Conservation (phyloP, 306 rosid genomes). For the Citrullus mucosospermus region DNA sequence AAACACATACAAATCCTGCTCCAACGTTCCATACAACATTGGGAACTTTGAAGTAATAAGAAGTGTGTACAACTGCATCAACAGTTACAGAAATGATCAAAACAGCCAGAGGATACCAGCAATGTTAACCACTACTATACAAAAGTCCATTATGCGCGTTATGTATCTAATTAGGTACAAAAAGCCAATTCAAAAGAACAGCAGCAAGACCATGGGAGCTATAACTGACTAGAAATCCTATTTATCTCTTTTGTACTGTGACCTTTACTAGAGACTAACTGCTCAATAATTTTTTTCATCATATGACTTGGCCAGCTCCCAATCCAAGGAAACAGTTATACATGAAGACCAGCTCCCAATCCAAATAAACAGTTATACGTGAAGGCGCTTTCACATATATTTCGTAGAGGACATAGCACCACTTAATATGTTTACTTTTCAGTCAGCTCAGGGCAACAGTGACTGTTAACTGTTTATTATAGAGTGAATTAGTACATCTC, state of each 20-base stretch:
- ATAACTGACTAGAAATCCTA: background rate
- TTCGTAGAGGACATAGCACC: background rate
- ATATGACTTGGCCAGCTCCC: background rate
- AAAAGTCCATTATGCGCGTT: background rate
- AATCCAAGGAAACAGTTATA: background rate
- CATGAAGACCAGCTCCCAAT: background rate
- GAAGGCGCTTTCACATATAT: background rate
- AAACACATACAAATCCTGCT: background rate
- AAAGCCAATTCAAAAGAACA: background rate
- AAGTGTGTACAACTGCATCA: background rate
- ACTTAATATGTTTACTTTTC: background rate
- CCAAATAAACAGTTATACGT: background rate
- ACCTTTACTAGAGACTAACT: background rate
- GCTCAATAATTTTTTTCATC: background rate
- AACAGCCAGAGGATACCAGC: background rate
- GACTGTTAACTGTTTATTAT: background rate
- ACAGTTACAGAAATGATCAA: background rate
- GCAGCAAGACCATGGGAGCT: background rate
- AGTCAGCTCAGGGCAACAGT: background rate
- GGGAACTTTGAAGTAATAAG: background rate
- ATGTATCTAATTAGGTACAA: background rate
- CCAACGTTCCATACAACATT: background rate
- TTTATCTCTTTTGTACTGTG: background rate
- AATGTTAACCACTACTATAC: background rate
- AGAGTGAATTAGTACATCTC: background rate